These are phyloP conservation scores for Mimosa pudica DNA, from an alignment of 306 rosid species.

Conservation along the genomic window DNA sequence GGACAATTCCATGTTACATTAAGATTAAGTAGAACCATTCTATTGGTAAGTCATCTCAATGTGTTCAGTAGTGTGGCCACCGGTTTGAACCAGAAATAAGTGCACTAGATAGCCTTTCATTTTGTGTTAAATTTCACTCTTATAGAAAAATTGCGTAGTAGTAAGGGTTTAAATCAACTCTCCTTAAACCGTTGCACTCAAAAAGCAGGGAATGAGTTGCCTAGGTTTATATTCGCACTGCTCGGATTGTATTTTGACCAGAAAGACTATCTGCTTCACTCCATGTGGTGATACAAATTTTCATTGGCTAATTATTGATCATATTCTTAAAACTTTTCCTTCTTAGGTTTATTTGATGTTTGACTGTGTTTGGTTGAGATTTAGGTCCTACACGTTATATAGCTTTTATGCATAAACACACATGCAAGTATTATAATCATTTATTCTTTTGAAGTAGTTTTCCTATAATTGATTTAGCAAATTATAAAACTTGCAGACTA, in stretches of 20 bases:
- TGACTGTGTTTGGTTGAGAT: not conserved
- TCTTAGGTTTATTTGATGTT: not conserved
- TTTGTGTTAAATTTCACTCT: not conserved
- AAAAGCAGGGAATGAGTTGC: not conserved
- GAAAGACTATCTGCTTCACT: not conserved
- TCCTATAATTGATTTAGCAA: slow-evolving; percentile 22
- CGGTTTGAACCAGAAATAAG: not conserved
- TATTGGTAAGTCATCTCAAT: slow-evolving; percentile 1
- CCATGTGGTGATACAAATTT: not conserved
- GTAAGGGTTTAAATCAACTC: not conserved
- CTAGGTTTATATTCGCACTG: not conserved
- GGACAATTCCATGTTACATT: not conserved
- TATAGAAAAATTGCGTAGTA: slow-evolving; percentile 1
- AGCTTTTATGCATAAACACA: not conserved
- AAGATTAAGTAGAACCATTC: not conserved
- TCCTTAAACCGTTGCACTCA: not conserved
- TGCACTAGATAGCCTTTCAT: not conserved
- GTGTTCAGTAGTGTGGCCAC: not conserved
- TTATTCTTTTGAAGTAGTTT: slow-evolving; percentile 7
- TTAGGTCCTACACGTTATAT: not conserved
- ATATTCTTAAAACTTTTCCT: not conserved
- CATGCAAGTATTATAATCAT: not conserved
- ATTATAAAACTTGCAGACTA: slow-evolving; percentile 64
- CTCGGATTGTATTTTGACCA: not conserved
- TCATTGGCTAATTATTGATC: not conserved